A percentile compares a stretch with the other conserved stretches of the same genome.
Conservation (phyloP, 2,329 filamentous ascomycete genomes). For the Parasarocladium wereldwijsianum region DNA sequence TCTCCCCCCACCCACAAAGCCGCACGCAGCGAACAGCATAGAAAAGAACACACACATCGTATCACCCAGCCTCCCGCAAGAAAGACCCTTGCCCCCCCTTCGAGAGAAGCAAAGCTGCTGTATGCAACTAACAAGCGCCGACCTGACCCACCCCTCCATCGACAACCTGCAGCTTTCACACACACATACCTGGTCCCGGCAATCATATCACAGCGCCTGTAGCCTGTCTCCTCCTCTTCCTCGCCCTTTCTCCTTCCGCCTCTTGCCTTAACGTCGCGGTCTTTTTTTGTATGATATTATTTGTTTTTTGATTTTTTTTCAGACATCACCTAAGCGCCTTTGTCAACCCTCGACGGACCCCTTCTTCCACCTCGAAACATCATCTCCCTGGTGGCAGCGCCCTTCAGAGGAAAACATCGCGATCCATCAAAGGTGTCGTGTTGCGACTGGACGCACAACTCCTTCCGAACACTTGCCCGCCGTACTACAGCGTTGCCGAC, state of each 20-base stretch:
- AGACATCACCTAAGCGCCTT: not conserved
- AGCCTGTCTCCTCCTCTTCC: conserved; percentile 3
- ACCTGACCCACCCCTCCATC: conserved; percentile 4
- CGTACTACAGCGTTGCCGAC: no score
- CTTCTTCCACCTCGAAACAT: not conserved
- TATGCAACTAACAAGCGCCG: conserved; percentile 4
- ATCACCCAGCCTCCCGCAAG: conserved; percentile 12
- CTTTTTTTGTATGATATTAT: not conserved
- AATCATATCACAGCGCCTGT: conserved; percentile 5
- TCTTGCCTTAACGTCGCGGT: conserved; percentile 2
- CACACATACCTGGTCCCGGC: conserved; percentile 4
- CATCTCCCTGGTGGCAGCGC: not conserved
- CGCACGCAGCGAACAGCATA: no score
- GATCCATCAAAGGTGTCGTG: no score
- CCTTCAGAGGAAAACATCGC: no score
- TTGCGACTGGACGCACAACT: no score
- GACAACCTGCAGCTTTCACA: no score
- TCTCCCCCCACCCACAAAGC: no score
- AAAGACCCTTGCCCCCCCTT: conserved; percentile 15
- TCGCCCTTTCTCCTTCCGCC: conserved; percentile 3
- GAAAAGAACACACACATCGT: not conserved
- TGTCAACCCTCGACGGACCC: not conserved
- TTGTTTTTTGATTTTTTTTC: not conserved
- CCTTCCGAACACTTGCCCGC: no score
- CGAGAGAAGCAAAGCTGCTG: conserved; percentile 9